Evolutionary conservation across 495 filamentous ascomycete genomes (phyloP), one percentile per base, ranked within the genome.

Genomic region (Platismatia glauca): DNA sequence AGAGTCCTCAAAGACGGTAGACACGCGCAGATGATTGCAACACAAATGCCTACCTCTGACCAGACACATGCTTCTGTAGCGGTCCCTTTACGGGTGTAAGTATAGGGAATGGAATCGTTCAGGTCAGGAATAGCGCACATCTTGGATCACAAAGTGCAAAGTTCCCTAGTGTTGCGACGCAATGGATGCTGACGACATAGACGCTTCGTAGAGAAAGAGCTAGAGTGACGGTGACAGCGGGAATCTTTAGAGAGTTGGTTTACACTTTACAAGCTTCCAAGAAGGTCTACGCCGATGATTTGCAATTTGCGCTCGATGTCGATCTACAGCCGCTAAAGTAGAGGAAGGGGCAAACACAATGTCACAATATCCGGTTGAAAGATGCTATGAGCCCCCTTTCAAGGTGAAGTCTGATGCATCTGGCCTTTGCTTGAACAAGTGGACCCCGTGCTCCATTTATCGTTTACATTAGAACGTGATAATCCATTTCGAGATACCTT

Each of bases 401-500:
- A 4, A 50, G 38, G 18, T 59, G 18, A 2, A 44, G 31, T 27
- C 48, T 61, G 20, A 68, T 53, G 46, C 63, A 65, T 22, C 50
- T 61, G 3, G 53, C 59, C 37, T 55, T 39, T 29, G 41, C 50
- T 13, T 43, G 22, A 15, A 41, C 24, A 29, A n/a, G 15, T 27
- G 34, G n/a, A 50, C 63, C 55, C 63, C 59, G 62, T 7, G 38
- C 55, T 22, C 59, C 57, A 1, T 39, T 59, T 5, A 76, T 69
- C 9, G 75, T 22, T 29, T 66, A 61, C 72, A 76, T 58, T 74
- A 69, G 55, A 77, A 74, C 50, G 74, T 70, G 64, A 72, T 71
- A 50, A 68, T 52, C 13, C 75, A 63, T 12, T 64, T 18, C n/a
- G 8, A 1, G 27, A 37, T 55, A 52, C 64, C 55, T 58, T 62